phyloP scores from a whole-genome alignment of 805 yeast species.

The Cyberlindnera amylophila region DNA sequence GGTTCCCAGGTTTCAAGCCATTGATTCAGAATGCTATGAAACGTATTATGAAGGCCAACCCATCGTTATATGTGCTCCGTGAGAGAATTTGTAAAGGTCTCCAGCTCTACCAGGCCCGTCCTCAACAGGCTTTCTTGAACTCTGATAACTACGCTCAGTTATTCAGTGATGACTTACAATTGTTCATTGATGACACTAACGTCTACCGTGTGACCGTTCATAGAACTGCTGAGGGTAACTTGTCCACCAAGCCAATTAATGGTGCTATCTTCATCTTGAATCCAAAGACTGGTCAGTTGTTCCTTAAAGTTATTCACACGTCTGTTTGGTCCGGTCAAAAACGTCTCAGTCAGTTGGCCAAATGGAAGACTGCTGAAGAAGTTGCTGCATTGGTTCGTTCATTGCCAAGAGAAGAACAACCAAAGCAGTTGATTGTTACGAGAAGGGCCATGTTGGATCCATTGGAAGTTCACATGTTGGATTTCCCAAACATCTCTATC shows the following conservation, averaged over 20 bases:
- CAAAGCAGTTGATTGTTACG: constrained; percentile 85
- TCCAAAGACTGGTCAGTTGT: constrained; percentile 87
- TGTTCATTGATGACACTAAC: constrained; percentile 90
- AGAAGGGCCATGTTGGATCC: constrained; percentile 93
- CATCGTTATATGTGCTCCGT: constrained; percentile 84
- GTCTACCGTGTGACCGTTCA: constrained; percentile 92
- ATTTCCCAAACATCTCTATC: constrained; percentile 87
- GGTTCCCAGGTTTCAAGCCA: constrained; percentile 95
- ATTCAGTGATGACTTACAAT: constrained; percentile 76
- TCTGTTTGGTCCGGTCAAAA: constrained; percentile 98
- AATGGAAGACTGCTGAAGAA: constrained; percentile 98
- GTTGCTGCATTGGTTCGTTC: constrained; percentile 88
- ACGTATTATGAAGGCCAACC: constrained; percentile 91
- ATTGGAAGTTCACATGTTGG: constrained; percentile 92
- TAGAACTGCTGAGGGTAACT: constrained; percentile 87
- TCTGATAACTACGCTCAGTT: constrained; percentile 88
- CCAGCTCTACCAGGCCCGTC: constrained; percentile 89
- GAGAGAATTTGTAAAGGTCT: constrained; percentile 93
- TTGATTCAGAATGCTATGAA: constrained; percentile 87
- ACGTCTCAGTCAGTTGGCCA: constrained; percentile 86
- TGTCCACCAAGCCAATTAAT: constrained; percentile 87
- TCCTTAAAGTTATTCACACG: constrained; percentile 84
- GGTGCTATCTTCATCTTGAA: constrained; percentile 89
- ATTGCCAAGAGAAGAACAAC: constrained; percentile 89
- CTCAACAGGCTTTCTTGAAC: constrained; percentile 86